Conservation (phyloP, 306 rosid species). For the Cucumis hystrix region DNA sequence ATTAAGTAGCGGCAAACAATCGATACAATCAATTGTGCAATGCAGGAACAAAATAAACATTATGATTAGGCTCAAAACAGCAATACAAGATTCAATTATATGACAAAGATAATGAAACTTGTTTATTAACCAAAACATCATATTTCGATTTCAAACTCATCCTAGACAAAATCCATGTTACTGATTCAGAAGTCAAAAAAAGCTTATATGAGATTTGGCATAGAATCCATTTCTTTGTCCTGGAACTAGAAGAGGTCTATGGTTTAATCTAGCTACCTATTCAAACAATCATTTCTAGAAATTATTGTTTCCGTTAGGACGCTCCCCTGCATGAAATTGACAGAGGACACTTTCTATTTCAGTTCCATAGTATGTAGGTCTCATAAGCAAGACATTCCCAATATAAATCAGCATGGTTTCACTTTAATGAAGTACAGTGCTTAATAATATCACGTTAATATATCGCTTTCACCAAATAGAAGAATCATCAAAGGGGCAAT, state of each 20-base stretch:
- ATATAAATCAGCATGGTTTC: background rate
- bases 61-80: background rate
- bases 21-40: background rate
- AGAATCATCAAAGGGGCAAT: background rate
- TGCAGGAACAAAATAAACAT: background rate
- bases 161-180: background rate
- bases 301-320: background rate
- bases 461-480: background rate
- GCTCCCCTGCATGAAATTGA: background rate
- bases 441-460: background rate
- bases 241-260: background rate
- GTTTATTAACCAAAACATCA: background rate
- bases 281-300: background rate
- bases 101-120: background rate
- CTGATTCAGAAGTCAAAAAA: background rate
- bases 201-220: background rate
- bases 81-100: background rate
- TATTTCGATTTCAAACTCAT: background rate
- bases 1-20: background rate
- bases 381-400: background rate
- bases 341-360: background rate
- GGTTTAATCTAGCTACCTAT: background rate
- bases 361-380: background rate
- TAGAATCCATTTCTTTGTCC: background rate
- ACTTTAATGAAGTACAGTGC: background rate